Base-by-base conservation (phyloP, 2,329 filamentous ascomycete genomes). In the Harringtonia aguacate region DNA sequence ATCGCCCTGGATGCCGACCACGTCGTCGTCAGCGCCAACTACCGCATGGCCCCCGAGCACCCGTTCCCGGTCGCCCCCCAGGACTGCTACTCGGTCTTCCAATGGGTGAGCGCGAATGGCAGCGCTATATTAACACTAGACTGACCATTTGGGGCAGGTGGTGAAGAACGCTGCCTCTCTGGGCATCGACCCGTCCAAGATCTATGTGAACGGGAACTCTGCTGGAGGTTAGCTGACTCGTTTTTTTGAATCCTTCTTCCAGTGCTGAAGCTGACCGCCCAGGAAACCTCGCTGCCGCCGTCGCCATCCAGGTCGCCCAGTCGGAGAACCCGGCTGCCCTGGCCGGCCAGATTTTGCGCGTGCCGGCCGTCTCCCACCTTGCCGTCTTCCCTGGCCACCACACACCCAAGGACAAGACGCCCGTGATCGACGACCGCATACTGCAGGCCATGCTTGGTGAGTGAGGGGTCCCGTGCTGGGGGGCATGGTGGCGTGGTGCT, bases 11-110 rank as follows among this genome's bases (percentile, higher is more conserved):
- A 36, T 12, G n/a, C 36, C 28, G 7, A 22, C 43, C 52, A 52
- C 33, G 46, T 54, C 12, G 50, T 53, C 38, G 45, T 58, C 39
- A 52, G 47, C 10, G 53, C 54, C 43, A 54, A 56, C 44, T 57
- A 56, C 49, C 51, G 56, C 10, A 52, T 54, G 3, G 49, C 54
- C 18, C 56, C 56, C 2, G 55, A 58, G 41, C 39, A 43, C 36
- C 17, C 39, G 13, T 46, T 36, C 36, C 44, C 44, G 10, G 24
- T 28, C 14, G 44, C 44, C 6, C n/a, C 18, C n/a, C 21, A 43
- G 24, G 44, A 46, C 36, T 4, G 28, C 29, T 40, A 17, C 33
- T 20, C 43, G 14, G 33, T 31, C 2, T 40, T 31, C 17, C 38
- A 12, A 7, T 40, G 38, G 38, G 31, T 33, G 31, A 6, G 15